Conservation (phyloP, 257 asterid genomes). For the Anisodus tanguticus region DNA sequence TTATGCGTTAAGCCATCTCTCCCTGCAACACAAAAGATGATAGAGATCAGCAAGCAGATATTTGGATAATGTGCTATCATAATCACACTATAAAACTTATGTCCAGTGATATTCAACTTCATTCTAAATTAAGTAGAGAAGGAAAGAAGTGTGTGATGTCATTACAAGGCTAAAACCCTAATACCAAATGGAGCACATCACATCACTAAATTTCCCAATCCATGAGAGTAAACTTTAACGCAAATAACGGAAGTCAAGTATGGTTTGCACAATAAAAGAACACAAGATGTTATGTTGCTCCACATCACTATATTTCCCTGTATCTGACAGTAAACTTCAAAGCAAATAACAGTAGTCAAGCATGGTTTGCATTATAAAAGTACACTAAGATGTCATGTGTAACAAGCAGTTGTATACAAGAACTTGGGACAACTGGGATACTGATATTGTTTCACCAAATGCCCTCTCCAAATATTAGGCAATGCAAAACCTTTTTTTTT, state of each 20-base stretch:
- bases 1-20: conserved; percentile 98
- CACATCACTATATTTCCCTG: neutral
- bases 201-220: neutral
- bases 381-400: neutral
- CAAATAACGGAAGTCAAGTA: conserved; percentile 8
- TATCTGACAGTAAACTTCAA: neutral
- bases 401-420: neutral
- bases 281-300: neutral
- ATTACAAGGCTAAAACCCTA: neutral
- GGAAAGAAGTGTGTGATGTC: conserved; percentile 12
- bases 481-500: too few species aligned
- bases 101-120: conserved; percentile 15
- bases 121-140: neutral
- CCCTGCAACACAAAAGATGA: conserved; percentile 46
- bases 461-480: conserved; percentile 11
- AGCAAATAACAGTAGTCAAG: neutral
- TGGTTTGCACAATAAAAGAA: neutral
- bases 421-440: neutral
- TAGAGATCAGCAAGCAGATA: conserved; percentile 11
- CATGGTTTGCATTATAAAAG: neutral
- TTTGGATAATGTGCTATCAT: neutral
- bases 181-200: neutral
- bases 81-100: neutral
- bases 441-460: neutral
- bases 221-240: neutral